Evolutionary conservation across 208 protist species (phyloP).

Genomic region (Polymyxa betae): DNA sequence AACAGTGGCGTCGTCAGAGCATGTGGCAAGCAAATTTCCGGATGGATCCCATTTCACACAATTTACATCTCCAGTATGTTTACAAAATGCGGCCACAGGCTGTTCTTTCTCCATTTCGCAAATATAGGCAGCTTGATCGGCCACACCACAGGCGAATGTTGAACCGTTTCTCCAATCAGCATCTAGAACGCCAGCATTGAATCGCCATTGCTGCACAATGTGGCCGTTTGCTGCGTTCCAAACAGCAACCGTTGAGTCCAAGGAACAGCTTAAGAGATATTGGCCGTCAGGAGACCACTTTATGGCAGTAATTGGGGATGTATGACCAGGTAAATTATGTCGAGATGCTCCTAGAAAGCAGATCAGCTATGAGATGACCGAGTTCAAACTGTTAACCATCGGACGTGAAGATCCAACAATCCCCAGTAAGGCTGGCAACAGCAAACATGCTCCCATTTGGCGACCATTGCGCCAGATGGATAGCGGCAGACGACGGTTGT

Average conservation of each 20-base stretch:
- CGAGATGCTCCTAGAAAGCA: no score
- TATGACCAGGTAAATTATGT: constrained; percentile 74
- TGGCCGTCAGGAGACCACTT: constrained; percentile 81
- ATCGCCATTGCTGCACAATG: constrained; percentile 73
- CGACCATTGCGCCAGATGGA: neutral
- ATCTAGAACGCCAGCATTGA: constrained; percentile 79
- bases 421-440: neutral
- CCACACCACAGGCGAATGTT: constrained; percentile 81
- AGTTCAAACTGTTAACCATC: neutral
- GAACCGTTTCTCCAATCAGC: constrained; percentile 81
- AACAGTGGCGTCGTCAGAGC: constrained; percentile 83
- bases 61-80: constrained; percentile 80
- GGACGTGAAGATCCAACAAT: neutral
- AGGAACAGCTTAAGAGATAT: constrained; percentile 75
- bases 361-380: no score
- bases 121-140: constrained; percentile 79
- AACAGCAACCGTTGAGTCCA: constrained; percentile 79
- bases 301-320: constrained; percentile 80
- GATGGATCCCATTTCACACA: constrained; percentile 81
- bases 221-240: constrained; percentile 64
- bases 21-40: constrained; percentile 79
- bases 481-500: neutral
- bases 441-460: neutral
- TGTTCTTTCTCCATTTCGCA: constrained; percentile 70
- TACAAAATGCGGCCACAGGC: constrained; percentile 59